Evolutionary conservation across 495 filamentous ascomycete species (phyloP).

Genomic region (Durotheca rogersii): DNA sequence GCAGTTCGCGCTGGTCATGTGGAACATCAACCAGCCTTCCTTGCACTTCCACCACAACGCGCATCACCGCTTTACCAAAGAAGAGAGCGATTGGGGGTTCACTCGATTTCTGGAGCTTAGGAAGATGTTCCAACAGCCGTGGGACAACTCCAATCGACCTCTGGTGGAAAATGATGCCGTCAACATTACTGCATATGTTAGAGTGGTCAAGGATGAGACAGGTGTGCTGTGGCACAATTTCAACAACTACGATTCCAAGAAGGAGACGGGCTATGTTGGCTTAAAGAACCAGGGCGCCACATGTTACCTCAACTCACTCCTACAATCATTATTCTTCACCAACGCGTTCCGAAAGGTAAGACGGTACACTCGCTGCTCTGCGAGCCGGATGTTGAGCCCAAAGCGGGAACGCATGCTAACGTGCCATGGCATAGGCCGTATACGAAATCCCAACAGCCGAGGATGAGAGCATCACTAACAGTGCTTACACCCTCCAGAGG

Average conservation of each 20-base stretch:
- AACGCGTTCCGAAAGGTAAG: conserved; percentile 91
- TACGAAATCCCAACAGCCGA: conserved; percentile 92
- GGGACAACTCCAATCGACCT: conserved; percentile 63
- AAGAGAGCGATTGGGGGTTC: conserved; percentile 99
- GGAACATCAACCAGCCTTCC: conserved; percentile 85
- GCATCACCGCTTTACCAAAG: conserved; percentile 89
- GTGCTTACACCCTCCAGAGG: conserved; percentile 89
- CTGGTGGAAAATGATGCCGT: conserved; percentile 85
- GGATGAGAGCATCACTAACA: conserved; percentile 77
- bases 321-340: conserved; percentile 97
- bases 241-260: conserved; percentile 97
- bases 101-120: conserved; percentile 86
- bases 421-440: conserved; percentile 65
- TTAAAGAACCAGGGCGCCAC: conserved; percentile 97
- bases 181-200: conserved; percentile 89
- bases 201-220: conserved; percentile 93
- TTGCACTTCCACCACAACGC: conserved; percentile 68
- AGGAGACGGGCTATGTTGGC: conserved; percentile 95
- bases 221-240: conserved; percentile 99
- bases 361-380: background rate
- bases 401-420: conserved; percentile 6
- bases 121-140: conserved; percentile 71
- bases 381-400: background rate
- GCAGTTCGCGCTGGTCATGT: conserved; percentile 90
- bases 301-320: conserved; percentile 95